phyloP scores from a whole-genome alignment of 306 rosid genomes.

The Myrica gale region DNA sequence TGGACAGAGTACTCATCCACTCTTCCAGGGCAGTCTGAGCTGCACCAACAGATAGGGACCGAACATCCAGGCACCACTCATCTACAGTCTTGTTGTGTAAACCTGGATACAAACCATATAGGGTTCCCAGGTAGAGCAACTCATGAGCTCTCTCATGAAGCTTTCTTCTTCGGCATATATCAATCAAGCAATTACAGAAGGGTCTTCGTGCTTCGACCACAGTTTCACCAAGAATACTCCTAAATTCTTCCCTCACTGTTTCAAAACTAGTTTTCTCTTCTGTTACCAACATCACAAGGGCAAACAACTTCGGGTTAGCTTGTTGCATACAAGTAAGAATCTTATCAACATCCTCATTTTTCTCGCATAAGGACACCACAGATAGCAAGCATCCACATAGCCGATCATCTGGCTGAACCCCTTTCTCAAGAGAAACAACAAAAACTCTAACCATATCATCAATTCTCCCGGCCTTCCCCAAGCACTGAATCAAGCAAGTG shows the following conservation, averaged over 20 bases:
- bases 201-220: constrained; percentile 75
- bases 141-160: constrained; percentile 77
- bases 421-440: constrained; percentile 47
- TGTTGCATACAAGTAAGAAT: constrained; percentile 65
- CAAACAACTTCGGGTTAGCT: constrained; percentile 69
- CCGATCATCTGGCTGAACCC: constrained; percentile 76
- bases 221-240: constrained; percentile 47
- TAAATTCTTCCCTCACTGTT: constrained; percentile 63
- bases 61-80: constrained; percentile 87
- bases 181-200: constrained; percentile 92
- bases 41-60: constrained; percentile 83
- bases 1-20: constrained; percentile 81
- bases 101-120: constrained; percentile 80
- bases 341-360: constrained; percentile 50
- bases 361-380: constrained; percentile 60
- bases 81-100: constrained; percentile 62
- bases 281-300: constrained; percentile 48
- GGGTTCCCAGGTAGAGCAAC: constrained; percentile 84
- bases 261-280: constrained; percentile 57
- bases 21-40: constrained; percentile 88
- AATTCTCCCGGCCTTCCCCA: constrained; percentile 72
- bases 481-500: constrained; percentile 91
- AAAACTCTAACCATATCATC: constrained; percentile 65
- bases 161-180: constrained; percentile 68
- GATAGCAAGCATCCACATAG: constrained; percentile 79